These are phyloP conservation scores for Coprinopsis cinerea DNA, from an alignment of 768 basidiomycete species.

Conservation along the genomic window DNA sequence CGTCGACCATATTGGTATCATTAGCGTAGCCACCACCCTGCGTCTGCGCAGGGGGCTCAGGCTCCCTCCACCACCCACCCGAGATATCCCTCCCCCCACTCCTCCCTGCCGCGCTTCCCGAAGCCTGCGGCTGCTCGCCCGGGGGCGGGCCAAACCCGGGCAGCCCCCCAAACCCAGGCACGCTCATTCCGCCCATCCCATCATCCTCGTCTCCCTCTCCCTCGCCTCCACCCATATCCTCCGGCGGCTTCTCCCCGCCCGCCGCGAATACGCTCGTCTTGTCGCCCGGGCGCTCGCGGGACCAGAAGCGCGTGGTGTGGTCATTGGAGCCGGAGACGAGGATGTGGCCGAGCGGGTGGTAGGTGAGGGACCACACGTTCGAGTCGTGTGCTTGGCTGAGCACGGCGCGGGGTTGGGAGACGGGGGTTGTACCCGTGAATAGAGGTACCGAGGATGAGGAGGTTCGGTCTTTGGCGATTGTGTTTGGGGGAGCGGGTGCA, in stretches of 20 bases:
- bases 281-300: slow-evolving; percentile 85
- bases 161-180: slow-evolving; percentile 56
- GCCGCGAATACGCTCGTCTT: slow-evolving; percentile 69
- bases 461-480: slow-evolving; percentile 20
- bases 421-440: slow-evolving; percentile 13
- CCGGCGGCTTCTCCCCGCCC: slow-evolving; percentile 82
- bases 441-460: slow-evolving; percentile 36
- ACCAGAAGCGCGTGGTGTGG: slow-evolving; percentile 99
- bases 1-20: slow-evolving; percentile 2
- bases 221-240: slow-evolving; percentile 48
- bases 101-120: slow-evolving; percentile 27
- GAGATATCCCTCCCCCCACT: slow-evolving; percentile 19
- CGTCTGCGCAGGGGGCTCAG: slow-evolving; percentile 15
- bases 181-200: slow-evolving; percentile 33
- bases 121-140: slow-evolving; percentile 25
- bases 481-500: slow-evolving; percentile 29
- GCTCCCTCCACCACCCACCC: slow-evolving; percentile 3
- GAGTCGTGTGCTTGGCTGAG: slow-evolving; percentile 98
- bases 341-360: slow-evolving; percentile 93
- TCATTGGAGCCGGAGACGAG: slow-evolving; percentile 95
- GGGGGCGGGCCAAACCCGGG: neutral
- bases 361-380: slow-evolving; percentile 93
- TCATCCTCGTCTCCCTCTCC: slow-evolving; percentile 71
- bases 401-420: slow-evolving; percentile 65
- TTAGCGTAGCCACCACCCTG: no score